A percentile compares a stretch with the other conserved stretches of the same genome.
Evolutionary conservation across 148 eudicot genomes (phyloP).

Genomic region (Agrostemma githago): DNA sequence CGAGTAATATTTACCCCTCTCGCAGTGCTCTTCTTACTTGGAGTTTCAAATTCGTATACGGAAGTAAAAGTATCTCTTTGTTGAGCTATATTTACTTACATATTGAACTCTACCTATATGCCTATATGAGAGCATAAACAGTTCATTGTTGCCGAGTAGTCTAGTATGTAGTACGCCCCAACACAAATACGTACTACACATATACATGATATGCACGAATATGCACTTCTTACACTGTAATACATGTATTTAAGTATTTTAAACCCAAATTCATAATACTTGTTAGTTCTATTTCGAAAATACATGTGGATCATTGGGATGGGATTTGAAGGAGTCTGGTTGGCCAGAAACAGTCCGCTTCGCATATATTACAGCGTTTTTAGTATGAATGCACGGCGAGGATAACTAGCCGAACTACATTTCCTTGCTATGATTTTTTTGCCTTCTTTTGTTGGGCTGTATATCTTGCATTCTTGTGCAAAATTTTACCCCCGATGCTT

Average conservation of each 20-base stretch:
- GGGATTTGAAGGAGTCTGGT: too few relatives aligned
- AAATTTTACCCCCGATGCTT: background rate
- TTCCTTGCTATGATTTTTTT: background rate
- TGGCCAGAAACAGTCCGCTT: too few relatives aligned
- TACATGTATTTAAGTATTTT: too few relatives aligned
- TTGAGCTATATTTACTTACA: background rate
- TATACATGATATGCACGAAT: too few relatives aligned
- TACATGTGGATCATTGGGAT: too few relatives aligned
- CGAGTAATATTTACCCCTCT: background rate
- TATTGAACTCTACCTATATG: background rate
- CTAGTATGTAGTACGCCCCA: too few relatives aligned
- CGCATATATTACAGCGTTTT: background rate
- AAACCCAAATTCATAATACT: too few relatives aligned
- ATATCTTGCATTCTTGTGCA: background rate
- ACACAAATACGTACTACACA: too few relatives aligned
- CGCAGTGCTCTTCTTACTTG: background rate
- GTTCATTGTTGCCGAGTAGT: too few relatives aligned
- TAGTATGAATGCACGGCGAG: background rate
- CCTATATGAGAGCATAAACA: background rate
- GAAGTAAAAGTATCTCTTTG: background rate
- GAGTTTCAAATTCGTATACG: background rate
- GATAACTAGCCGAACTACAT: background rate
- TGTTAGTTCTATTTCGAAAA: too few relatives aligned
- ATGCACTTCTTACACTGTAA: too few relatives aligned
- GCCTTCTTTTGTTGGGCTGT: slow-evolving; percentile 12